These are phyloP conservation scores for Bipolaris sorokiniana DNA, from an alignment of 2,329 filamentous ascomycete genomes.

Conservation along the genomic window DNA sequence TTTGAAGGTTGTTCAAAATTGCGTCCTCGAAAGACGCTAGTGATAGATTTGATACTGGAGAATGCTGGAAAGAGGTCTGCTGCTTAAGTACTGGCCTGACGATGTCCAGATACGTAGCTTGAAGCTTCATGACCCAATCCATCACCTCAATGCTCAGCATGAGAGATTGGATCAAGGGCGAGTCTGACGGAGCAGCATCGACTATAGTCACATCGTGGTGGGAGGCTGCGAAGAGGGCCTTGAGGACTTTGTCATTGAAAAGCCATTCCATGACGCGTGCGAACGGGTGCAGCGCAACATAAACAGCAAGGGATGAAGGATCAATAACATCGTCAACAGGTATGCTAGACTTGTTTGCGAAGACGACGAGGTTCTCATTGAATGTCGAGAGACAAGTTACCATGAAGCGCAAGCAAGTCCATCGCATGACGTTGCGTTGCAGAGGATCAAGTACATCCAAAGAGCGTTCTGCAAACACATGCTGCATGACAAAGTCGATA, in stretches of 20 bases:
- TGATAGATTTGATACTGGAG: constrained; percentile 73
- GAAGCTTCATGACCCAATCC: constrained; percentile 80
- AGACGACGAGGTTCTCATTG: constrained; percentile 89
- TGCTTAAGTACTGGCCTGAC: constrained; percentile 78
- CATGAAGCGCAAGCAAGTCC: constrained; percentile 84
- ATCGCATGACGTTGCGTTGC: constrained; percentile 75
- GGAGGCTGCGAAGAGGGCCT: constrained; percentile 76
- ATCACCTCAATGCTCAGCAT: constrained; percentile 84
- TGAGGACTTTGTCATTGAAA: constrained; percentile 89
- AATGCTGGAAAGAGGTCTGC: constrained; percentile 64
- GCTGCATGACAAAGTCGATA: constrained; percentile 85
- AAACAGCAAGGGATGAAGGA: constrained; percentile 75
- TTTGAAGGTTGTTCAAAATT: constrained; percentile 76
- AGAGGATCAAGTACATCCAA: constrained; percentile 67
- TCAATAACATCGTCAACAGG: constrained; percentile 76
- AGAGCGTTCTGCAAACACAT: constrained; percentile 72
- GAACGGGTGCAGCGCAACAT: constrained; percentile 89
- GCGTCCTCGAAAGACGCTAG: constrained; percentile 93
- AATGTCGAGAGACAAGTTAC: constrained; percentile 80
- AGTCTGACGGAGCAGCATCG: constrained; percentile 74
- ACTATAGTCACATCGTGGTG: constrained; percentile 78
- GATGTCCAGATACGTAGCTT: constrained; percentile 89
- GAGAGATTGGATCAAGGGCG: constrained; percentile 80
- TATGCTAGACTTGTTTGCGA: constrained; percentile 79
- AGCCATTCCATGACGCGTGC: constrained; percentile 97